Conservation (phyloP, 2,329 filamentous ascomycete species). For the Neofusicoccum kwambonambiense region DNA sequence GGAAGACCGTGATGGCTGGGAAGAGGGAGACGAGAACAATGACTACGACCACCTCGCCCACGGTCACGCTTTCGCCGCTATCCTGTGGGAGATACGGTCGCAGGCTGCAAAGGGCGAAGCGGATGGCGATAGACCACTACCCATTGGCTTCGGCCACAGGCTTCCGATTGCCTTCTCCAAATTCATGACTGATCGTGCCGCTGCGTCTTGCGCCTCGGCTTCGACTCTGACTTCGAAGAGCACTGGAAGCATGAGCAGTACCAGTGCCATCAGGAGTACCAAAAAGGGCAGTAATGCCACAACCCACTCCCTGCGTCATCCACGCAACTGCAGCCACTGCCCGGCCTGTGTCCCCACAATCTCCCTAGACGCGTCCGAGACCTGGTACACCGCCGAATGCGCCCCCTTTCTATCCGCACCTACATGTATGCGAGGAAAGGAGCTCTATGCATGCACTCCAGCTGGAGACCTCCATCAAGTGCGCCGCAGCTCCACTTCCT, state of each 20-base stretch:
- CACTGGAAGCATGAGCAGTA: not conserved
- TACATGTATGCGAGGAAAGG: conserved; percentile 20
- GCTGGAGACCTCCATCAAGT: not conserved
- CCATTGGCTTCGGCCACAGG: conserved; percentile 33
- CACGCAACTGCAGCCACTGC: conserved; percentile 26
- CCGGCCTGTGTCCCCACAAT: conserved; percentile 22
- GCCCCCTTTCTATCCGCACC: conserved; percentile 29
- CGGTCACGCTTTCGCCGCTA: conserved; percentile 40
- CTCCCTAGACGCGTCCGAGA: conserved; percentile 27
- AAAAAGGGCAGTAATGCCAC: too few relatives aligned
- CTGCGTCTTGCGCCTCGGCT: conserved; percentile 18
- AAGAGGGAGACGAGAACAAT: conserved; percentile 31
- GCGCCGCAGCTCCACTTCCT: not conserved
- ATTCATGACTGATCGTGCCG: not conserved
- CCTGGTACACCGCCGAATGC: conserved; percentile 35
- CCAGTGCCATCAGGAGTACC: not conserved
- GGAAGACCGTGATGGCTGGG: not conserved
- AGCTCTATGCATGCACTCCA: conserved; percentile 30
- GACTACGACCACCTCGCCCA: conserved; percentile 32
- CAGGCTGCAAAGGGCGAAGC: conserved; percentile 25
- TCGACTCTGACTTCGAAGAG: not conserved
- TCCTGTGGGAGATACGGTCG: conserved; percentile 39
- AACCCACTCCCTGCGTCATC: not conserved
- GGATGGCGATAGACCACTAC: conserved; percentile 27
- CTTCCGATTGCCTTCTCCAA: conserved; percentile 7